Evolutionary conservation across 1,139 yeast species (phyloP), one percentile per base, ranked within the genome.

Genomic region (Blastobotrys aristatus): DNA sequence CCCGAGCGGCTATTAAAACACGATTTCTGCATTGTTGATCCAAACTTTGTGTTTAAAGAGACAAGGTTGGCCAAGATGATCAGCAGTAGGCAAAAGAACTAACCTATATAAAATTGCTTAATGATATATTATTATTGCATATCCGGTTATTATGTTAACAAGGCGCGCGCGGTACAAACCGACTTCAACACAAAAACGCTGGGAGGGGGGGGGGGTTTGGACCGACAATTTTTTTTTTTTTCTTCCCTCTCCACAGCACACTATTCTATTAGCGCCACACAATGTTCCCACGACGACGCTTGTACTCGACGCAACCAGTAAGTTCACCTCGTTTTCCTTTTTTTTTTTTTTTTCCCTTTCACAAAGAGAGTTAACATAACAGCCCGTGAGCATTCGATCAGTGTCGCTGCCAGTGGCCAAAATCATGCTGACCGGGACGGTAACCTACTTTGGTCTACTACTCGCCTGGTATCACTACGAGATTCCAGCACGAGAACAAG

Each of bases 1-100:
- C 97, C 97, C 0, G 75, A 72, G 46, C 75, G 77, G 48, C 69
- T 94, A 26, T 66, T 83, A 43, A 59, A 68, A 4, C 86, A 90
- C 63, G 72, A 74, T 8, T 90, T 92, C 64, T 77, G 86, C 60
- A 56, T 56, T 14, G 69, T 66, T 3, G 75, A 74, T 46, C 59
- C 69, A 0, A 53, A 58, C 2, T 92, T 85, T 62, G 68, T 71
- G 21, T 92, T 92, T 62, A 65, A 70, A 18, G 69, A 74, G 2
- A 88, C 97, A 0, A 74, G 75, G 52, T 70, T 90, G 46, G 88
- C 88, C 0, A 67, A 69, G 42, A 66, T 76, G 61, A 79, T 81
- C 56, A 69, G 67, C 50, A 67, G 70, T 10, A 77, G 77, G 56
- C 80, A 77, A 51, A 75, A 71, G 26, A 39, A 47, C 24, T 47